phyloP scores from a whole-genome alignment of 139 green algal genomes.

The Zygnema cylindricum region DNA sequence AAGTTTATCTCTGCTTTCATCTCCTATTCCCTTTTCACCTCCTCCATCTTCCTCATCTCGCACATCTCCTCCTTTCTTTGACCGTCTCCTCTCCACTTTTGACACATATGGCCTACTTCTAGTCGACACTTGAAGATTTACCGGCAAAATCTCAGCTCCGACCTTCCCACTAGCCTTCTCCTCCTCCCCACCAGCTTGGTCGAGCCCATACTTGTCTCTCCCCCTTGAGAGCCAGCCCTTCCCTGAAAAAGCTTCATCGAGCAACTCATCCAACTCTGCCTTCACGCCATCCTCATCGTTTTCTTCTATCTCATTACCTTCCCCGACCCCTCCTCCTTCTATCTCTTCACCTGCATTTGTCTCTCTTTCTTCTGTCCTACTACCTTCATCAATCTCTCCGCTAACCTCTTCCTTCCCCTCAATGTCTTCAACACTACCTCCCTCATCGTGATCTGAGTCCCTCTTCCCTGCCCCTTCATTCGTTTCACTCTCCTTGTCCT shows the following conservation, averaged over 20 bases:
- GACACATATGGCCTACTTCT: slow-evolving; percentile 45
- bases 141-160: slow-evolving; percentile 15
- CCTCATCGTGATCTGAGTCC: neutral
- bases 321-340: slow-evolving; percentile 12
- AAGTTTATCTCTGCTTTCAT: neutral
- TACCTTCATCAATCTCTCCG: neutral
- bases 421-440: neutral
- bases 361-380: neutral
- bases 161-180: neutral
- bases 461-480: slow-evolving; percentile 19
- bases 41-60: slow-evolving; percentile 73
- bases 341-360: neutral
- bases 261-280: slow-evolving; percentile 71
- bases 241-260: slow-evolving; percentile 65
- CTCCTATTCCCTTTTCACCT: slow-evolving; percentile 65
- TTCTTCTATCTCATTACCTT: neutral
- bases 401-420: neutral
- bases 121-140: slow-evolving; percentile 20
- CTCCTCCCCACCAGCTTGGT: neutral
- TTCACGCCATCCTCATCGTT: neutral
- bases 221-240: neutral
- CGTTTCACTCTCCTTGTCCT: neutral
- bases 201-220: slow-evolving; percentile 8
- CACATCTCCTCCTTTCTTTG: slow-evolving; percentile 63
- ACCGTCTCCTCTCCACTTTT: slow-evolving; percentile 18